phyloP scores from a whole-genome alignment of 352 stramenopile genomes.

The Phytophthora citricola region DNA sequence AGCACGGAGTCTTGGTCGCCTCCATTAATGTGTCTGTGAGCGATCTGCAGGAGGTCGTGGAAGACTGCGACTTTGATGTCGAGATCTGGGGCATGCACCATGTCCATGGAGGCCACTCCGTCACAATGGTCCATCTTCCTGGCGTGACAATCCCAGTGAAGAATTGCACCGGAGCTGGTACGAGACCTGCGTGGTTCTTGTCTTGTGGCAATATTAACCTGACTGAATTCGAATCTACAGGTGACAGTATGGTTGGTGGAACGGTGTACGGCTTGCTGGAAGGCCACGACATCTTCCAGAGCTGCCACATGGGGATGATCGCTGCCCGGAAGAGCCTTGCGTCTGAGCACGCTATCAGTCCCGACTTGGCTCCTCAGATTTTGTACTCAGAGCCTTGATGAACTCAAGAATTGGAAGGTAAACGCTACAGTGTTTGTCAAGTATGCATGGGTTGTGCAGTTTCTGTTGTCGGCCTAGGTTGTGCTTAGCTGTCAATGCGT shows the following conservation, averaged over 20 bases:
- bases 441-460: constrained; percentile 21
- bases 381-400: constrained; percentile 37
- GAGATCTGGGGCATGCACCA: constrained; percentile 67
- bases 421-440: constrained; percentile 11
- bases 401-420: constrained; percentile 4
- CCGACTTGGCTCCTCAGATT: constrained; percentile 45
- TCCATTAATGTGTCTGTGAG: constrained; percentile 62
- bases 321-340: constrained; percentile 72
- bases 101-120: constrained; percentile 46
- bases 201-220: constrained; percentile 12
- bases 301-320: constrained; percentile 80
- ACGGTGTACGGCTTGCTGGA: constrained; percentile 80
- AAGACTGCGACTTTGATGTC: constrained; percentile 43
- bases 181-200: constrained; percentile 3
- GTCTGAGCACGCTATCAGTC: constrained; percentile 74
- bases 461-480: constrained; percentile 5
- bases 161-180: constrained; percentile 83
- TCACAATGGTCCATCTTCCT: constrained; percentile 75
- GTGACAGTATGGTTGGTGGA: constrained; percentile 78
- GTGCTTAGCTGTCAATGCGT: constrained; percentile 10
- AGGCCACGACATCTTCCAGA: constrained; percentile 64
- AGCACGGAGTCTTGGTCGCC: constrained; percentile 72
- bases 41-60: constrained; percentile 35
- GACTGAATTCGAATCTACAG: constrained; percentile 25
- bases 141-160: constrained; percentile 56